Base-by-base conservation (phyloP, 2,329 filamentous ascomycete species). In the Calonectria fujianensis region DNA sequence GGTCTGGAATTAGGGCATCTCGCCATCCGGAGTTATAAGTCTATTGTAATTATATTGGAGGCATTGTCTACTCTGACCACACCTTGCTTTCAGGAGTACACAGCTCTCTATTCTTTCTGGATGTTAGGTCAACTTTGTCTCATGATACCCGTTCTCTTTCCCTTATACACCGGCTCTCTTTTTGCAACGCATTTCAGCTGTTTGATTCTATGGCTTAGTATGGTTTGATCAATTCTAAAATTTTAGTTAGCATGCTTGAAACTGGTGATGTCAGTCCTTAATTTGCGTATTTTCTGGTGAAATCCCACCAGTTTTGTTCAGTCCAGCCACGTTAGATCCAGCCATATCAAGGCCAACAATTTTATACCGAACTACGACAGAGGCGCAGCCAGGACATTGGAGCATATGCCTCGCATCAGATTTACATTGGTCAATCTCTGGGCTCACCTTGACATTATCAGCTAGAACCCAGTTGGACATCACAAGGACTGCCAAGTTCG, bases 131-230 rank as follows among this genome's bases (percentile, higher is more conserved):
- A 68, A 31, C 65, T 73, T 52, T 75, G 27, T 75, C 73, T 74
- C 64, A 79, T 77, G 79, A 81, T 81, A 81, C 79, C 79, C 79
- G 69, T 75, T 77, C 59, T 68, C 35, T 73, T 16, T 65, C 45
- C 8, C 37, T 71, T 66, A 39, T 31, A 66, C 65, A 35, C 48
- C 39, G 5, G n/a, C 29, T 13, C 20, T 37, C 24, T 29, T 27
- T 20, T 35, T 45, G n/a, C 48, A 41, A 64, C 37, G 35, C 13
- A 31, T 16, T 57, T 10, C 64, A 71, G 69, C 37, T 32, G 31
- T 50, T 10, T 45, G 14, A 27, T 29, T 29, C 39, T 61, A 16
- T 39, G 20, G 24, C 39, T 41, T 61, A 41, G 57, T 41, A 37
- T 14, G 4, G 24, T 41, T 61, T 61, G 41, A 61, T 61, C 24